phyloP scores from a whole-genome alignment of 2,329 filamentous ascomycete species.

The Penicillium sp. region DNA sequence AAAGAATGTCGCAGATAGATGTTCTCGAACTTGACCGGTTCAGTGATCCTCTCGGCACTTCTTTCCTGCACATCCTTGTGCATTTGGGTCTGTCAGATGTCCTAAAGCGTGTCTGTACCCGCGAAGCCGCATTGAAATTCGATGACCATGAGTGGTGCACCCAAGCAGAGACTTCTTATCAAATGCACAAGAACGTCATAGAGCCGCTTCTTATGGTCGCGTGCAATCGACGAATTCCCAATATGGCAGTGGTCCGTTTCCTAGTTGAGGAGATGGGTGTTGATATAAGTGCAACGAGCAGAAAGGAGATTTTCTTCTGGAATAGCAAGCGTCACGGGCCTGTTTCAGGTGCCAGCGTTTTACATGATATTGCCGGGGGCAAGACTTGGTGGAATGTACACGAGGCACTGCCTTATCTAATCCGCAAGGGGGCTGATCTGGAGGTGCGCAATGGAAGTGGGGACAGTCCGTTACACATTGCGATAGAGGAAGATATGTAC shows the following conservation, averaged over 20 bases:
- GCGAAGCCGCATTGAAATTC: conserved; percentile 1
- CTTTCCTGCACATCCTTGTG: neutral
- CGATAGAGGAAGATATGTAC: neutral
- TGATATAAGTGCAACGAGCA: neutral
- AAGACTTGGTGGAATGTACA: conserved; percentile 12
- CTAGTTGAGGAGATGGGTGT: conserved; percentile 11
- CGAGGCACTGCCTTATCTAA: conserved; percentile 14
- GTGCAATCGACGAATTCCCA: conserved; percentile 5
- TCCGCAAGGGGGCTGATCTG: conserved; percentile 12
- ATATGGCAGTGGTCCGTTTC: conserved; percentile 8
- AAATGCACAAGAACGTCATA: neutral
- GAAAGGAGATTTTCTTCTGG: neutral
- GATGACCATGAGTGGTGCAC: conserved; percentile 6
- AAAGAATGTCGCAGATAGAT: neutral
- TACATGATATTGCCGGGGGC: conserved; percentile 6
- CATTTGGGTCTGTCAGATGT: neutral
- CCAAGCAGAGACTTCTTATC: neutral
- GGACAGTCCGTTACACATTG: conserved; percentile 4
- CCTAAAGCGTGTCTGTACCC: conserved; percentile 1
- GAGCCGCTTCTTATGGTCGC: neutral
- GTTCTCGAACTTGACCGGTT: neutral
- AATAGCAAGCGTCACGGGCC: neutral
- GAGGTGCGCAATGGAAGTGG: conserved; percentile 8
- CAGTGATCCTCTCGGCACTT: neutral
- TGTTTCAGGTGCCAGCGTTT: neutral